These are phyloP conservation scores for Rhodotorula sp. DNA, from an alignment of 1,284 basidiomycete genomes.

Conservation along the genomic window DNA sequence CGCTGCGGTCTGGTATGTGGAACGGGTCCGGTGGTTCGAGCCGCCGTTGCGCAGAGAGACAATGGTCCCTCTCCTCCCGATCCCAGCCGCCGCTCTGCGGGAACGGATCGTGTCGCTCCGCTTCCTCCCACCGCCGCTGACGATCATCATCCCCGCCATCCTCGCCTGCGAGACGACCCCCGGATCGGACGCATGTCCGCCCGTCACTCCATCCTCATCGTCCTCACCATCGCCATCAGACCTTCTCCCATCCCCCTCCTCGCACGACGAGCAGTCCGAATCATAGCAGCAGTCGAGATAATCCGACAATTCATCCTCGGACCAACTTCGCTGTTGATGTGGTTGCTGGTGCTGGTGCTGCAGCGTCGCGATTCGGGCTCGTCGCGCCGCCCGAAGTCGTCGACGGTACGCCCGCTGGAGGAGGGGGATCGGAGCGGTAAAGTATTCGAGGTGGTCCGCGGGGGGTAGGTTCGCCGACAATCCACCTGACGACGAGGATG, in stretches of 20 bases:
- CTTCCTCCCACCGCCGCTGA: neutral
- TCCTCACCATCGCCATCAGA: neutral
- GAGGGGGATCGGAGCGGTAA: slow-evolving; percentile 61
- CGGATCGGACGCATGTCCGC: neutral
- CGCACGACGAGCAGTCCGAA: slow-evolving; percentile 2
- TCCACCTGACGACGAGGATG: neutral
- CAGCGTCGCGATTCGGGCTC: neutral
- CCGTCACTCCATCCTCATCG: neutral
- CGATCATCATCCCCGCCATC: neutral
- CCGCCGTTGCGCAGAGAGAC: too few relatives aligned
- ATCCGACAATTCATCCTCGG: slow-evolving; percentile 12
- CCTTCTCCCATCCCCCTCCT: neutral
- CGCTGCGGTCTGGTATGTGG: neutral
- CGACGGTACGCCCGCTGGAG: slow-evolving; percentile 58
- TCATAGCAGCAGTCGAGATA: neutral
- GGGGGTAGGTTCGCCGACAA: neutral
- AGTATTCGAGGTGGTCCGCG: slow-evolving; percentile 50
- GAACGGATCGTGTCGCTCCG: slow-evolving; percentile 3
- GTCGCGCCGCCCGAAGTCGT: neutral
- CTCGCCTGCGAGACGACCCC: neutral
- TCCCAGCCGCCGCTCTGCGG: neutral
- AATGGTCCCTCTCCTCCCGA: neutral
- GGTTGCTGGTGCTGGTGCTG: neutral
- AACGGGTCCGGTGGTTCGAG: neutral
- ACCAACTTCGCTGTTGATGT: neutral